Evolutionary conservation across 2,329 filamentous ascomycete genomes (phyloP), one percentile per base, ranked within the genome.

Genomic region (Zymoseptoria crescenta): DNA sequence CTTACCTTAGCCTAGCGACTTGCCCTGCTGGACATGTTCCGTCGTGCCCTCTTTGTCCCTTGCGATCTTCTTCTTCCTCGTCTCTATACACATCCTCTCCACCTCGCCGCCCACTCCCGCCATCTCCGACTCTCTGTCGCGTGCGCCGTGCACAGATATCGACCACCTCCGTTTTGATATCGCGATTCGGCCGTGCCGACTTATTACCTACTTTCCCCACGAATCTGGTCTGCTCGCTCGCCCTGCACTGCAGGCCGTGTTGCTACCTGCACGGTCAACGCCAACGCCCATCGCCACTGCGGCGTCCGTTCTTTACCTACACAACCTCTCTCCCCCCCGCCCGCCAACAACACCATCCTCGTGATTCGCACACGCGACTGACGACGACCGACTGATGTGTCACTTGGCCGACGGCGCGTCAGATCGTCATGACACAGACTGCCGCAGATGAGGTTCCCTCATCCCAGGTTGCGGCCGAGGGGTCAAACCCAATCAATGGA

Each of bases 381-480:
- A 45, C 35, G n/a, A 30, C 48, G n/a, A 48, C 54, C 58, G 41
- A 64, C 63, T 62, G 53, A 65, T 65, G 64, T 60, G 62, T 59
- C 41, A 54, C 59, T 57, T 56, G 35, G 45, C 48, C 56, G 55
- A 56, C 57, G 54, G 29, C 51, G 59, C 53, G 54, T 62, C 59
- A 49, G 55, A 52, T 52, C 48, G 59, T 58, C 53, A 66, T 66
- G 64, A 63, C 64, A 56, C 58, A 61, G 59, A 54, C 60, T 56
- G 56, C 56, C 49, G 35, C 54, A 54, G 58, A 63, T 63, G 64
- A 65, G 58, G 45, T 56, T 55, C 54, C 58, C 57, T 56, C 62
- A 57, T 54, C 57, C 29, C 58, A 62, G 54, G 54, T 58, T 45
- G 53, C 57, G 27, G 54, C 54, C 52, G 35, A 52, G 45, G 53